Base-by-base conservation (phyloP, 1,284 basidiomycete genomes). In the Naganishia sp. region DNA sequence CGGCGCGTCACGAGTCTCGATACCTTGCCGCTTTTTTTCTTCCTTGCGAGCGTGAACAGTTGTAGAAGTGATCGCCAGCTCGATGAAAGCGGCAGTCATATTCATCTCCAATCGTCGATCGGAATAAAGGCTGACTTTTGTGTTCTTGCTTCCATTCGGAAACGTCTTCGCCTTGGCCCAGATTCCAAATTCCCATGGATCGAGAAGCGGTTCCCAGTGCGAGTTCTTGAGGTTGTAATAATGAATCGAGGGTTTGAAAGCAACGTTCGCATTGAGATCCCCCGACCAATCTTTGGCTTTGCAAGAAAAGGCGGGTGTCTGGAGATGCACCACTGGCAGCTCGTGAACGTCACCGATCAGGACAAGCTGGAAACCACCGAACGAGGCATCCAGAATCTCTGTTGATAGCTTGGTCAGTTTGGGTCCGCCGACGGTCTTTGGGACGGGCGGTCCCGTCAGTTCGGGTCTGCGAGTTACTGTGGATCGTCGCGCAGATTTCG, bases 171-270 rank as follows among this genome's bases (percentile, higher is more conserved):
- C 53, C 47, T 61, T 61, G 75, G 92, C 91, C 65, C 84, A 84
- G 55, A 92, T 78, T 35, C 88, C 87, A 72, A 97, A 90, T 28
- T 86, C 89, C 95, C 96, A 99, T 0, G 96, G 96, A 76, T 99
- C 96, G 73, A 98, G 91, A 60, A 99, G 81, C n/a, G 97, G 96
- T 80, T 99, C 96, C 92, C 96, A 99, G 75, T 99, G 94, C 54
- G 96, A 99, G 75, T 97, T 95, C 32, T 90, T 89, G 63, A 99
- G 81, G 79, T 99, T 99, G 90, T 93, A 99, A 76, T 96, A 99
- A 71, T 89, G 93, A 76, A 98, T 89, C 63, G 89, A 87, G 2
- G 87, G 87, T 92, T 95, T 70, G 39, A 64, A 39, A 49, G 31
- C 35, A 55, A 42, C 47, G 45, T 68, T 64, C 67, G 60, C 43